Conservation (phyloP, 805 yeast genomes). For the Candida parachauliodes region DNA sequence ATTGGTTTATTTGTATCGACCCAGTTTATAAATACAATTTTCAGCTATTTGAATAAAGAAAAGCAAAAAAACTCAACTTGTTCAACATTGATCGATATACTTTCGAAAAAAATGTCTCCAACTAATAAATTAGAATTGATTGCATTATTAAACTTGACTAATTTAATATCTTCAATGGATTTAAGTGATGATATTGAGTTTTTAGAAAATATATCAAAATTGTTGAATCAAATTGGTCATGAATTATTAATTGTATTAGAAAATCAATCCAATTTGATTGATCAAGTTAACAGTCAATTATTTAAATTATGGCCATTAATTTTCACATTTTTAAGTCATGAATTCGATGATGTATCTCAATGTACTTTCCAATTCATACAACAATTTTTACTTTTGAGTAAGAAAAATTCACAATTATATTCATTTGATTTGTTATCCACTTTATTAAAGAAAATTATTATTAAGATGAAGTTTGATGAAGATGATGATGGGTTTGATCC, state of each 20-base stretch:
- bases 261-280: slow-evolving; percentile 41
- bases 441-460: slow-evolving; percentile 63
- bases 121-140: slow-evolving; percentile 66
- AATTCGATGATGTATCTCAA: slow-evolving; percentile 81
- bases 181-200: slow-evolving; percentile 54
- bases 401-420: slow-evolving; percentile 43
- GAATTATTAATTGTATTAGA: slow-evolving; percentile 70
- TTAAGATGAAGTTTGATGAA: slow-evolving; percentile 79
- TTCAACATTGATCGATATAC: slow-evolving; percentile 56
- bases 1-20: slow-evolving; percentile 66
- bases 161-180: slow-evolving; percentile 36
- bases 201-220: slow-evolving; percentile 69
- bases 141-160: slow-evolving; percentile 62
- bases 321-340: slow-evolving; percentile 69
- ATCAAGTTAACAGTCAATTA: slow-evolving; percentile 43
- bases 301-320: slow-evolving; percentile 68
- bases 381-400: slow-evolving; percentile 66
- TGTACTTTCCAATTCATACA: slow-evolving; percentile 82
- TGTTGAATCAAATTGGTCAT: slow-evolving; percentile 67
- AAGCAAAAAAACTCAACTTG: slow-evolving; percentile 58
- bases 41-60: slow-evolving; percentile 49
- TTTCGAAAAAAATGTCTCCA: slow-evolving; percentile 76
- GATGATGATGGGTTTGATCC: slow-evolving; percentile 53
- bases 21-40: slow-evolving; percentile 54
- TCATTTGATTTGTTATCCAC: slow-evolving; percentile 53